Conservation (phyloP, 768 basidiomycete genomes). For the Tulasnella sp. region DNA sequence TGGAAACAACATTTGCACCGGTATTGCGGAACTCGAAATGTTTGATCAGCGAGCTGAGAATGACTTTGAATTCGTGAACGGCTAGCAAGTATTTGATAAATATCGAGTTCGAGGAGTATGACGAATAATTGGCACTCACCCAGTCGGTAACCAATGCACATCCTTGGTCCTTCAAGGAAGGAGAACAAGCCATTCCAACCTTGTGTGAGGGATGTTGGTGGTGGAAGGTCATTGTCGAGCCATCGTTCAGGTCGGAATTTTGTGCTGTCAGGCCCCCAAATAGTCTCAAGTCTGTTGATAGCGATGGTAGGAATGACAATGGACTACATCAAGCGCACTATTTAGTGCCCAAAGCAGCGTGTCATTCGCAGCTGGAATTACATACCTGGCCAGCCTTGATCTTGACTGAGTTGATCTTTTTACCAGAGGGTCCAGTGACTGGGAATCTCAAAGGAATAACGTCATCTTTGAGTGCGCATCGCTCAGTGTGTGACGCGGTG, state of each 20-base stretch:
- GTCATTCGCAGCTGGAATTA: not conserved
- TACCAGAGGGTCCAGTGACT: conserved; percentile 24
- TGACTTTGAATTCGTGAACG: conserved; percentile 31
- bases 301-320: conserved; percentile 28
- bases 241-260: conserved; percentile 32
- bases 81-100: conserved; percentile 19
- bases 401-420: conserved; percentile 22
- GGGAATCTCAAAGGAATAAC: conserved; percentile 32
- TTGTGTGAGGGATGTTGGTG: conserved; percentile 22
- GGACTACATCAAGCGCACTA: too few relatives aligned
- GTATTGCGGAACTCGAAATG: conserved; percentile 30
- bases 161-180: conserved; percentile 34
- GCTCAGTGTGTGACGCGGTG: conserved; percentile 30
- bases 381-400: conserved; percentile 31
- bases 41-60: conserved; percentile 30
- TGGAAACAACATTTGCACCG: conserved; percentile 17
- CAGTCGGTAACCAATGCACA: conserved; percentile 32
- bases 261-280: conserved; percentile 29
- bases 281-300: conserved; percentile 26
- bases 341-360: not conserved
- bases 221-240: conserved; percentile 19
- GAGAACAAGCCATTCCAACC: conserved; percentile 31
- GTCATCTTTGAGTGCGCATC: conserved; percentile 32
- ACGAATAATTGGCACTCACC: conserved; percentile 7
- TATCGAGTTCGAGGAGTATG: too few relatives aligned